Evolutionary conservation across 2,329 filamentous ascomycete species (phyloP).

Genomic region (Trichoderma sp.): DNA sequence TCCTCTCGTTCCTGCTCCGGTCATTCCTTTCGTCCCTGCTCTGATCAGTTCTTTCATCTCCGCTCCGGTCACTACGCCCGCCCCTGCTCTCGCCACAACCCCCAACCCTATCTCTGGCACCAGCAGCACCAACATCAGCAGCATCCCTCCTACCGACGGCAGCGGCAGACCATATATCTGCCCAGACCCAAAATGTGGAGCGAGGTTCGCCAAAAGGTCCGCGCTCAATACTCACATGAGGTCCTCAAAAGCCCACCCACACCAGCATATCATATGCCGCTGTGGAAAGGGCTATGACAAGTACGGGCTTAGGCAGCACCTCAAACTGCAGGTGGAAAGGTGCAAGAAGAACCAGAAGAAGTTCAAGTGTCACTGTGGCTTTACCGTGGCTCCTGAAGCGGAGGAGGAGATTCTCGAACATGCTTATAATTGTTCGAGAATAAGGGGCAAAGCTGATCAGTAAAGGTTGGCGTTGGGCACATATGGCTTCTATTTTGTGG

Average conservation of each 20-base stretch:
- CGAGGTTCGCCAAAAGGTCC: background rate
- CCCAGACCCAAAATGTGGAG: background rate
- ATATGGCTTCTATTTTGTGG: too few species aligned
- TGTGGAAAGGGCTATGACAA: background rate
- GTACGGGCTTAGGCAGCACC: background rate
- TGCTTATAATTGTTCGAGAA: background rate
- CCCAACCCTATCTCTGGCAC: background rate
- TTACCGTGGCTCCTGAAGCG: background rate
- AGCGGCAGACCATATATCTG: too few species aligned
- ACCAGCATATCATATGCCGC: background rate
- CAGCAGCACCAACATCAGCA: background rate
- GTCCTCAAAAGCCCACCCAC: background rate
- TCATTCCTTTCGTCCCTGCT: too few species aligned
- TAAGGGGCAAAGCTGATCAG: background rate
- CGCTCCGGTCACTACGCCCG: too few species aligned
- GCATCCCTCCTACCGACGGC: background rate
- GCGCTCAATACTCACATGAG: background rate
- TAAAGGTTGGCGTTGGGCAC: background rate
- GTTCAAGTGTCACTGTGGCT: background rate
- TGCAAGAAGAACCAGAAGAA: background rate
- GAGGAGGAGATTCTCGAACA: background rate
- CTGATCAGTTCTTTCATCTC: too few species aligned
- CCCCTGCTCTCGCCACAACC: too few species aligned
- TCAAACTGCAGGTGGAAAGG: background rate
- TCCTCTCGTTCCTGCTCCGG: background rate